Evolutionary conservation across 768 basidiomycete species (phyloP).

Genomic region (Pleurotus tuber-regium): DNA sequence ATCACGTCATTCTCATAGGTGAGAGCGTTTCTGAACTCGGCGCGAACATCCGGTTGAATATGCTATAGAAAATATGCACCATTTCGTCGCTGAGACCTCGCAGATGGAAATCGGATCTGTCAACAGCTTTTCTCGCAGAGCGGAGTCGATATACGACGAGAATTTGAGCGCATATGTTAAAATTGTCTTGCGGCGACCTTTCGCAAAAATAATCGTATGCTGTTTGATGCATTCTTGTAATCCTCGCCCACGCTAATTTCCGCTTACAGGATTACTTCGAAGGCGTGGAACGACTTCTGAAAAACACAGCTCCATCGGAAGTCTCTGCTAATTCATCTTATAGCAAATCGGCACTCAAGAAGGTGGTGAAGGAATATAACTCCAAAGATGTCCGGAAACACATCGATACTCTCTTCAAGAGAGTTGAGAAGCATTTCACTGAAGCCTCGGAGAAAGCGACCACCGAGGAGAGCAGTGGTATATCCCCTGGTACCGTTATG

Average conservation of each 20-base stretch:
- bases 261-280: constrained; percentile 85
- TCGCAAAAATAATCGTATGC: constrained; percentile 82
- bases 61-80: constrained; percentile 89
- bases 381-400: constrained; percentile 89
- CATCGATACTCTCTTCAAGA: constrained; percentile 81
- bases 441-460: constrained; percentile 71
- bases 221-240: not conserved
- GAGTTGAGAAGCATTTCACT: constrained; percentile 95
- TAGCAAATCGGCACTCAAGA: constrained; percentile 76
- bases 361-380: constrained; percentile 80
- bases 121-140: constrained; percentile 61
- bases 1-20: constrained; percentile 95
- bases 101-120: constrained; percentile 66
- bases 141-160: constrained; percentile 85
- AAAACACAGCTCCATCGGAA: constrained; percentile 75
- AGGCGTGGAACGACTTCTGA: constrained; percentile 82
- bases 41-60: not conserved
- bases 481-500: constrained; percentile 63
- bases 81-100: constrained; percentile 82
- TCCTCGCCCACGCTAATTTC: not conserved
- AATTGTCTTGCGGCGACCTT: constrained; percentile 81
- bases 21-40: constrained; percentile 25
- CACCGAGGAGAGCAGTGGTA: constrained; percentile 49
- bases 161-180: constrained; percentile 85
- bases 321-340: constrained; percentile 74